Base-by-base conservation (phyloP, 306 rosid species). In the Dalbergia cochinchinensis region DNA sequence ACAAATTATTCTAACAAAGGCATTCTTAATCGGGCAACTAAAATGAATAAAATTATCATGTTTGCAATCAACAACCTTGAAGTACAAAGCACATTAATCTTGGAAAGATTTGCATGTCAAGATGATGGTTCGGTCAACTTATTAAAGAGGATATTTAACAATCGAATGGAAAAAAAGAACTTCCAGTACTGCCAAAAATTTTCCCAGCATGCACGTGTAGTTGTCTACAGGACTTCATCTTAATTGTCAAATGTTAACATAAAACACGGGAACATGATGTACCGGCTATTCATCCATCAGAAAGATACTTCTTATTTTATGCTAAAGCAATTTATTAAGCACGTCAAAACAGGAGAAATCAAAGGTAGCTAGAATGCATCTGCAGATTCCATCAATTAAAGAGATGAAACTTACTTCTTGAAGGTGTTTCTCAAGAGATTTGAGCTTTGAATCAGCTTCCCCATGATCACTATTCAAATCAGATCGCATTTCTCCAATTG, bases 401-500 rank as follows among this genome's bases (percentile, higher is more conserved):
- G 51, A 39, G 51, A 34, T 60, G 31, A 22, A 69, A 91, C 92
- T 87, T 71, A 94, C 98, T 85, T 94, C 97, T 78, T 90, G 97
- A 45, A 94, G 74, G 77, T 90, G 92, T 79, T 92, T 94, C 79
- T 89, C 97, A 71, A 94, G 86, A 79, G 91, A 87, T 81, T 81
- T 89, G 77, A 94, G 92, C 82, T 90, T 94, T 5, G 82, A 77
- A 76, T 94, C 98, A 5, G 92, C 84, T 79, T 92, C 98, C 76
- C 80, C 96, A 59, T 90, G 92, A 71, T 94, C 96, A 79, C 86
- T 92, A 50, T 72, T 76, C 61, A 94, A 78, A 71, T 94, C 96
- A 14, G 94, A 89, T 58, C 96, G 88, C 97, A 94, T 90, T 91
- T 92, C 98, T 78, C 94, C 93, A 57, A 94, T 91, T 31, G 98